phyloP scores from a whole-genome alignment of 2,329 filamentous ascomycete species.

The Claviceps digitariae region DNA sequence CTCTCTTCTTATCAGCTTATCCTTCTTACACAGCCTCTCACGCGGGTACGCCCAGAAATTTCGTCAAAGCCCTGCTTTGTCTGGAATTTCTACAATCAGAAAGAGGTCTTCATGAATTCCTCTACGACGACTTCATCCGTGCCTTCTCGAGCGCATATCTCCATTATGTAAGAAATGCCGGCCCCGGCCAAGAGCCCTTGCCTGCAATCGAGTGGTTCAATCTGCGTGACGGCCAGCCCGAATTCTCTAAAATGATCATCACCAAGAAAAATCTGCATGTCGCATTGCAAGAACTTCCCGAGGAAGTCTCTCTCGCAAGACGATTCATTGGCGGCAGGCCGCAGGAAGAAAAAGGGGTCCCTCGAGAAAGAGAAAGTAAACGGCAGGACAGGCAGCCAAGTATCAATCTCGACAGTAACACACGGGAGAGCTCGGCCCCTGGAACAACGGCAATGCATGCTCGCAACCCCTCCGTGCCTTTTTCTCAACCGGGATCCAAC shows the following conservation, averaged over 20 bases:
- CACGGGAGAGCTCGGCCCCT: not conserved
- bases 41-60: conserved; percentile 24
- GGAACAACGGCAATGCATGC: not conserved
- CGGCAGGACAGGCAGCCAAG: not conserved
- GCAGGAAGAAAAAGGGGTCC: not conserved
- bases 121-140: conserved; percentile 41
- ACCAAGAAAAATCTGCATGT: conserved; percentile 20
- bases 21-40: conserved; percentile 28
- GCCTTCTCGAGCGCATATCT: conserved; percentile 28
- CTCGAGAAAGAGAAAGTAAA: not conserved
- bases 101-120: conserved; percentile 23
- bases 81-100: conserved; percentile 24
- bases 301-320: conserved; percentile 15
- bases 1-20: conserved; percentile 28
- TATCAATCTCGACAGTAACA: conserved; percentile 3
- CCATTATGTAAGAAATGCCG: conserved; percentile 22
- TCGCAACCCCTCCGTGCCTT: conserved; percentile 4
- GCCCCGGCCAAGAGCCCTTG: conserved; percentile 15
- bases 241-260: conserved; percentile 21
- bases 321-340: not conserved
- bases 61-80: conserved; percentile 31
- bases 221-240: conserved; percentile 13
- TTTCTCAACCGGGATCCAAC: conserved; percentile 9
- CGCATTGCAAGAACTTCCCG: conserved; percentile 21
- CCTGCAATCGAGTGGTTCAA: conserved; percentile 30